Evolutionary conservation across 2,329 filamentous ascomycete genomes (phyloP), one percentile per base, ranked within the genome.

Genomic region (Sarocladiaceae sp.): DNA sequence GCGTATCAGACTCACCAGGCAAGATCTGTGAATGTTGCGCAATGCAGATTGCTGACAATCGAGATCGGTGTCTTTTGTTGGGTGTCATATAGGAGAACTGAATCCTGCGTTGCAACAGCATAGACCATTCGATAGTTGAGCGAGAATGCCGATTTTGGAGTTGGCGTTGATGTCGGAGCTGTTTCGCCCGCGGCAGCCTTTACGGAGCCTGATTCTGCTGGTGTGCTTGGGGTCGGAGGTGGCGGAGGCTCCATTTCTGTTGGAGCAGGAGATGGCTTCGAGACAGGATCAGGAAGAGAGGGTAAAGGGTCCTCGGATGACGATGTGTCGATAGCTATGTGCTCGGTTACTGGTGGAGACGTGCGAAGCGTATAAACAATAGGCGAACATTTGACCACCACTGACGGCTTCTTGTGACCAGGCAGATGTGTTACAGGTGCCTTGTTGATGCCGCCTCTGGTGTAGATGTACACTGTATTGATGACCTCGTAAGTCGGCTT

Each of bases 391-490:
- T 90, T 90, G 54, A 99, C 90, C 1, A 92, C 94, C 11, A 99
- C 90, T 0, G 94, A 97, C 0, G 94, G 94, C 69, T 99, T 99
- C 76, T 97, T 99, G 70, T 97, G 93, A 2, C 94, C 94, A 0
- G 94, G 94, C 6, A 99, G 78, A 69, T 97, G 94, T 6, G 93
- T 91, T 53, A 97, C 88, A 2, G 94, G 94, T 1, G 94, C 91
- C 66, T 95, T 97, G 72, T 97, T 97, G 64, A 99, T 90, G 22
- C 94, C 94, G 26, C 92, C 94, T 60, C 94, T 80, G 0, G 93
- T 97, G 69, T 99, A 99, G 51, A 99, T 94, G 70, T 99, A 99
- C 20, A 99, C 95, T 0, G 94, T 99, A 65, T 99, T 99, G 61
- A 88, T 91, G 50, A 97, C 80, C 59, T 99, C 93, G 60, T 94